Percentiles rank a stretch among this genome's conserved stretches.
Conservation (phyloP, 768 basidiomycete species). For the Tulasnella sp. region DNA sequence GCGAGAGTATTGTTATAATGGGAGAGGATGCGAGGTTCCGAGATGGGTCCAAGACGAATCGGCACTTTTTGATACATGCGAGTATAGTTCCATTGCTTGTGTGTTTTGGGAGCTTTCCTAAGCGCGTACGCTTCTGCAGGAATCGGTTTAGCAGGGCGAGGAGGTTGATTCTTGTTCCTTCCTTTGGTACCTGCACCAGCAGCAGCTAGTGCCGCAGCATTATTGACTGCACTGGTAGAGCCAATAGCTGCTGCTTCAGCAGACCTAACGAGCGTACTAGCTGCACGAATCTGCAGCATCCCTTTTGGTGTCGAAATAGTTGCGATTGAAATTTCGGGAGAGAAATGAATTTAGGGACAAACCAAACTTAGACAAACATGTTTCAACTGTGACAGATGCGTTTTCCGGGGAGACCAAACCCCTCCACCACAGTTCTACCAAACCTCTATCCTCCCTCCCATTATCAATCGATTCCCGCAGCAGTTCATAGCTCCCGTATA, state of each 20-base stretch:
- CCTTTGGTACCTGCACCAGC: constrained; percentile 1
- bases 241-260: not conserved
- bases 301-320: constrained; percentile 11
- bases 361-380: no score
- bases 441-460: not conserved
- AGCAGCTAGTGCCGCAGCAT: constrained; percentile 1
- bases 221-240: not conserved
- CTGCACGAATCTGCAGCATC: constrained; percentile 7
- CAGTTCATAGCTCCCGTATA: not conserved
- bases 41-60: constrained; percentile 28
- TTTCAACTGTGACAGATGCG: no score
- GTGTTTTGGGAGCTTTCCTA: not conserved
- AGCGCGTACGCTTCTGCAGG: not conserved
- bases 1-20: constrained; percentile 76
- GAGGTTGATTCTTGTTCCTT: constrained; percentile 1
- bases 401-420: not conserved
- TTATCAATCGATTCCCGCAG: not conserved
- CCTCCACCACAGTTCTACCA: not conserved
- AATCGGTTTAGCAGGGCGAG: constrained; percentile 6
- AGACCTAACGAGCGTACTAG: constrained; percentile 1
- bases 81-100: constrained; percentile 13
- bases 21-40: constrained; percentile 51
- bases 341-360: no score
- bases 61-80: constrained; percentile 16
- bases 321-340: not conserved